These are phyloP conservation scores for Cordyceps pruinosa DNA, from an alignment of 2,329 filamentous ascomycete genomes.

Conservation along the genomic window DNA sequence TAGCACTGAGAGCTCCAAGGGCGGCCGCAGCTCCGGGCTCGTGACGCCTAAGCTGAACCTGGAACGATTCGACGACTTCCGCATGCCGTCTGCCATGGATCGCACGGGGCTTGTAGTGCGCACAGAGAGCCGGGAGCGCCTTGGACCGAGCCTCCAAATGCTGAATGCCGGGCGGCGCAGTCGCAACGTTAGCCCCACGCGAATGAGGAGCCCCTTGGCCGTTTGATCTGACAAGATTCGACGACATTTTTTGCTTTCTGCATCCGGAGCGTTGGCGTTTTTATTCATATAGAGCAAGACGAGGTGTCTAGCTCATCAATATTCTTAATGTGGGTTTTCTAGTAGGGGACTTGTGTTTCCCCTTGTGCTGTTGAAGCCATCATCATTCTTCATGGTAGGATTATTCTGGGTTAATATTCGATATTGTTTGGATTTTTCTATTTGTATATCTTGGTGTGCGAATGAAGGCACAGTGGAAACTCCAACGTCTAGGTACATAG, in stretches of 20 bases:
- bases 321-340: constrained; percentile 9
- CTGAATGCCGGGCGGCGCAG: constrained; percentile 51
- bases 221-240: neutral
- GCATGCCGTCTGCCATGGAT: constrained; percentile 43
- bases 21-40: constrained; percentile 58
- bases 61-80: constrained; percentile 43
- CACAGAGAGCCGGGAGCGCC: constrained; percentile 78
- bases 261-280: constrained; percentile 4
- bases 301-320: neutral
- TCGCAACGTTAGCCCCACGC: constrained; percentile 50
- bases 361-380: neutral
- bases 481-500: neutral
- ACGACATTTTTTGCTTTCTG: neutral
- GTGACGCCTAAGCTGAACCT: constrained; percentile 57
- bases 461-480: neutral
- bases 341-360: neutral
- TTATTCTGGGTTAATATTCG: neutral
- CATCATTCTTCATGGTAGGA: neutral
- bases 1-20: constrained; percentile 47
- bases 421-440: neutral
- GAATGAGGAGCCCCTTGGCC: constrained; percentile 51
- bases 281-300: neutral
- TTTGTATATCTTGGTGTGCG: constrained; percentile 1
- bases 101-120: constrained; percentile 69
- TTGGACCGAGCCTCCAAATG: constrained; percentile 52